Conservation (phyloP, 108 stramenopile genomes). For the Cyclostephanos invisitatus region DNA sequence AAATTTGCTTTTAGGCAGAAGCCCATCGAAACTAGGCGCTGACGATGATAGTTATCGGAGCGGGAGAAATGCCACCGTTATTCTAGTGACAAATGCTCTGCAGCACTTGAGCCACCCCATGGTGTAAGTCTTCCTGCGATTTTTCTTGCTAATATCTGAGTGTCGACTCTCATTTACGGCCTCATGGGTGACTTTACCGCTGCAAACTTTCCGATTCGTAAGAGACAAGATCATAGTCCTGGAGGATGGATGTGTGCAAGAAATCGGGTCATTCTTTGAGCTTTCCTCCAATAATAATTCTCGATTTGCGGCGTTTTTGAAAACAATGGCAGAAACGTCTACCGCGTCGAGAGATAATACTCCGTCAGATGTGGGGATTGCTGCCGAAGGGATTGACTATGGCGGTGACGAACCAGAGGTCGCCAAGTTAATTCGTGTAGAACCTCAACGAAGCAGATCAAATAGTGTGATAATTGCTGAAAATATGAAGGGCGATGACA, state of each 20-base stretch:
- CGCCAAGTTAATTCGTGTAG: slow-evolving; percentile 13
- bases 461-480: slow-evolving; percentile 1
- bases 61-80: slow-evolving; percentile 57
- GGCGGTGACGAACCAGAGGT: slow-evolving; percentile 41
- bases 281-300: slow-evolving; percentile 56
- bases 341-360: slow-evolving; percentile 8
- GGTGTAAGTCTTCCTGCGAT: slow-evolving; percentile 30
- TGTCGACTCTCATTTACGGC: not conserved
- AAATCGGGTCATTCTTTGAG: slow-evolving; percentile 78
- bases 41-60: not conserved
- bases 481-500: slow-evolving; percentile 1
- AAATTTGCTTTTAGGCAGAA: slow-evolving; percentile 1
- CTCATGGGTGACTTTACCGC: not conserved
- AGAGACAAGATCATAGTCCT: slow-evolving; percentile 75
- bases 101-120: slow-evolving; percentile 77
- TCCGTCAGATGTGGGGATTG: not conserved
- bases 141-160: not conserved
- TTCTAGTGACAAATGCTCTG: slow-evolving; percentile 94
- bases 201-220: not conserved
- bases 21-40: slow-evolving; percentile 9
- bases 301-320: slow-evolving; percentile 60
- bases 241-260: slow-evolving; percentile 73
- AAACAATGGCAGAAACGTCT: slow-evolving; percentile 59
- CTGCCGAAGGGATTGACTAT: slow-evolving; percentile 17
- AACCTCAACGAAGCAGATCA: slow-evolving; percentile 4